Percentiles rank a stretch among this genome's conserved stretches.
Evolutionary conservation across 192 early-diverging fungal species (phyloP).

Genomic region (Coemansia sp.): DNA sequence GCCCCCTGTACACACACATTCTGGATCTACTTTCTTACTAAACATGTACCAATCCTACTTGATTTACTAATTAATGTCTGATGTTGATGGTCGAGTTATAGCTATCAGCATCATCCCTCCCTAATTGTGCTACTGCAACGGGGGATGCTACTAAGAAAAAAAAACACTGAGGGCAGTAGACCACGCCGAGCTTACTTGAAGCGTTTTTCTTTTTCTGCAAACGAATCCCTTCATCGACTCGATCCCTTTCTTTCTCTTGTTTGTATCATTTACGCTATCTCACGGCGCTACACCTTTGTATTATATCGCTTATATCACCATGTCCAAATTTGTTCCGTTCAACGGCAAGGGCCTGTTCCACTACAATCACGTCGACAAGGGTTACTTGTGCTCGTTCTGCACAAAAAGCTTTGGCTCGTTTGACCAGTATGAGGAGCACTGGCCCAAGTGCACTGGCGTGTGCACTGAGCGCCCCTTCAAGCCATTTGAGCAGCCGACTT

Average conservation of each 20-base stretch:
- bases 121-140: not conserved
- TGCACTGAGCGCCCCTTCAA: slow-evolving; percentile 40
- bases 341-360: slow-evolving; percentile 43
- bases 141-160: not conserved
- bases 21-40: not conserved
- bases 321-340: slow-evolving; percentile 54
- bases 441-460: slow-evolving; percentile 55
- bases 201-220: not conserved
- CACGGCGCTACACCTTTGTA: not conserved
- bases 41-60: not conserved
- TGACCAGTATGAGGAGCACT: slow-evolving; percentile 43
- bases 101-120: not conserved
- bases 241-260: not conserved
- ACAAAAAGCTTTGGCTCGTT: slow-evolving; percentile 36
- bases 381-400: slow-evolving; percentile 39
- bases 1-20: not conserved
- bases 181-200: not conserved
- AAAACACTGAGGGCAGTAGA: not conserved
- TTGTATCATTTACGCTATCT: not conserved
- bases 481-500: slow-evolving; percentile 34
- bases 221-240: not conserved
- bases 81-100: not conserved
- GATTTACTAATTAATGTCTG: not conserved
- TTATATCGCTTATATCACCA: slow-evolving; percentile 4
- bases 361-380: slow-evolving; percentile 31